These are phyloP conservation scores for Brettanomyces naardenensis DNA, from an alignment of 805 yeast species.

Conservation along the genomic window DNA sequence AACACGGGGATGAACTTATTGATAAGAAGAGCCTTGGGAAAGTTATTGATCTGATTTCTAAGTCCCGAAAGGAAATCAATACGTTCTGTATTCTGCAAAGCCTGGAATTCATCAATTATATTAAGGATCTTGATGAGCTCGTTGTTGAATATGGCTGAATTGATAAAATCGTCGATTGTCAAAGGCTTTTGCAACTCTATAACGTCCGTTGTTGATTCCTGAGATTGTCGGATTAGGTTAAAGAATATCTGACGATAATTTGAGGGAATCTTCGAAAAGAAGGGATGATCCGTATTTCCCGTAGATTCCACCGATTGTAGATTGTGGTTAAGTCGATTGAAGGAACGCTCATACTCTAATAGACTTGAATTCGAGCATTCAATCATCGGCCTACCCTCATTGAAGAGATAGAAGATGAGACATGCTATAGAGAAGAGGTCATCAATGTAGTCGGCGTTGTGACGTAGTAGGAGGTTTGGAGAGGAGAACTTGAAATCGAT, in stretches of 20 bases:
- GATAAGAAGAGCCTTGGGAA: slow-evolving; percentile 49
- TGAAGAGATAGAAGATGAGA: slow-evolving; percentile 63
- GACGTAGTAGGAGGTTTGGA: slow-evolving; percentile 73
- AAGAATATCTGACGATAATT: slow-evolving; percentile 43
- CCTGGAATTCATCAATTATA: slow-evolving; percentile 75
- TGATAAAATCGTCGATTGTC: slow-evolving; percentile 54
- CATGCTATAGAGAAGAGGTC: slow-evolving; percentile 85
- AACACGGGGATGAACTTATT: slow-evolving; percentile 72
- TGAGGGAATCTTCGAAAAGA: slow-evolving; percentile 53
- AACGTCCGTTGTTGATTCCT: slow-evolving; percentile 23
- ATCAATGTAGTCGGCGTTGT: slow-evolving; percentile 52
- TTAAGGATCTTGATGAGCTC: slow-evolving; percentile 74
- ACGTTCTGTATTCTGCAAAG: slow-evolving; percentile 63
- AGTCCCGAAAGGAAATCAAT: slow-evolving; percentile 61
- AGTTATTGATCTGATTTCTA: slow-evolving; percentile 41
- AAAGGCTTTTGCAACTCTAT: slow-evolving; percentile 22
- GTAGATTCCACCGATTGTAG: slow-evolving; percentile 24
- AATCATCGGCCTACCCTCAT: slow-evolving; percentile 33
- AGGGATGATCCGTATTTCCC: slow-evolving; percentile 36
- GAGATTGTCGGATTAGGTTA: slow-evolving; percentile 42
- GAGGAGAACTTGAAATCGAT: slow-evolving; percentile 69
- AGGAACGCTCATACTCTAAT: slow-evolving; percentile 53
- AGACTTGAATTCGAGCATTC: slow-evolving; percentile 34
- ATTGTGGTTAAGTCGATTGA: slow-evolving; percentile 21
- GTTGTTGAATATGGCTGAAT: slow-evolving; percentile 68